Conservation (phyloP, 139 green algal species). For the Gonium pectorale region DNA sequence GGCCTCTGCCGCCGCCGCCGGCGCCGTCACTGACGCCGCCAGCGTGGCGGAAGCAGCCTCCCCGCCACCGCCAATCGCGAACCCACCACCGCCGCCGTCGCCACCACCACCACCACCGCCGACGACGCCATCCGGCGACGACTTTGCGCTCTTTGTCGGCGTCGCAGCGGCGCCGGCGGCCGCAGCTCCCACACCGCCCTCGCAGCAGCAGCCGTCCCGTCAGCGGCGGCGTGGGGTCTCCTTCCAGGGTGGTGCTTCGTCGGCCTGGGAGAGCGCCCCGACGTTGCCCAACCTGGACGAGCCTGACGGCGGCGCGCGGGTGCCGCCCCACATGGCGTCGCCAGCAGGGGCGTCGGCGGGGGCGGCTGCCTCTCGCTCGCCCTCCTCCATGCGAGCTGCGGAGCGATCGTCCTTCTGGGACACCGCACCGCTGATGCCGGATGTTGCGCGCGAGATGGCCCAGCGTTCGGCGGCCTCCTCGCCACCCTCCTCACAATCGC, state of each 20-base stretch:
- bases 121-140: not conserved
- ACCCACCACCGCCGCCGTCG: not conserved
- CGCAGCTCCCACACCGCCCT: not conserved
- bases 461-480: too few species aligned
- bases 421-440: too few species aligned
- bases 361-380: too few species aligned
- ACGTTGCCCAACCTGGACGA: too few species aligned
- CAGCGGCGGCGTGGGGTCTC: not conserved
- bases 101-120: not conserved
- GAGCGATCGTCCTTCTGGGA: too few species aligned
- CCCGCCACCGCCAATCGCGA: not conserved
- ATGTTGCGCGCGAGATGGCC: too few species aligned
- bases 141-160: slow-evolving; percentile 16
- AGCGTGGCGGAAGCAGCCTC: not conserved
- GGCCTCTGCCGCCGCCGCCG: not conserved
- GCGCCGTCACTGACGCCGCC: not conserved
- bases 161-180: not conserved
- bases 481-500: too few species aligned
- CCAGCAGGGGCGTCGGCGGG: too few species aligned
- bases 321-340: too few species aligned
- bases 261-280: slow-evolving; percentile 3
- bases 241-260: not conserved
- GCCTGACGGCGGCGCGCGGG: too few species aligned
- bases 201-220: not conserved
- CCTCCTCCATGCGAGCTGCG: too few species aligned